A percentile compares a stretch with the other conserved stretches of the same genome.
Evolutionary conservation across 768 basidiomycete species (phyloP).

Genomic region (Tubosaeta brunneosetosa): DNA sequence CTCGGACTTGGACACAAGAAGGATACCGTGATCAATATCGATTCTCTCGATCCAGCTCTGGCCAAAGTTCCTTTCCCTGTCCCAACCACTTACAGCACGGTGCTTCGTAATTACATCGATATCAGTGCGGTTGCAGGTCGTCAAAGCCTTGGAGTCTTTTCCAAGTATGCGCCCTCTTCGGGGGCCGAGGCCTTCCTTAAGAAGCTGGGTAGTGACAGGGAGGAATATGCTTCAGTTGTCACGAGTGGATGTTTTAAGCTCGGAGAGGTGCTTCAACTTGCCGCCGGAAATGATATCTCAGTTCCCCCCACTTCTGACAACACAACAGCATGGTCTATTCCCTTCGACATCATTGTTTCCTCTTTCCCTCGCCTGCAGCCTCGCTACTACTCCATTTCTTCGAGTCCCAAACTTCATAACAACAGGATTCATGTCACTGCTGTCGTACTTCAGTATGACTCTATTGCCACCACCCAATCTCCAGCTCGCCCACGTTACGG

Average conservation of each 20-base stretch:
- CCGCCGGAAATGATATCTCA: conserved; percentile 71
- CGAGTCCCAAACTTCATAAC: conserved; percentile 90
- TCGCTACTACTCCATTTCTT: conserved; percentile 98
- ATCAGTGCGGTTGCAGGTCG: conserved; percentile 93
- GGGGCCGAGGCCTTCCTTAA: conserved; percentile 71
- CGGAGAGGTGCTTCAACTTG: conserved; percentile 88
- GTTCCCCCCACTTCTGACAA: conserved; percentile 59
- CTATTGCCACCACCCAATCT: conserved; percentile 48
- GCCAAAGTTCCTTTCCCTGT: conserved; percentile 99
- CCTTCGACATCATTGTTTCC: conserved; percentile 95
- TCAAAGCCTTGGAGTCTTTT: conserved; percentile 82
- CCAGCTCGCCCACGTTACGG: conserved; percentile 73
- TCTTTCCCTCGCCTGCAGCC: conserved; percentile 92
- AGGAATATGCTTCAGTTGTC: conserved; percentile 74
- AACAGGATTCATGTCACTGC: conserved; percentile 89
- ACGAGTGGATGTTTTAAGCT: conserved; percentile 83
- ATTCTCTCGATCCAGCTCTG: conserved; percentile 95
- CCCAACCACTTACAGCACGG: conserved; percentile 89
- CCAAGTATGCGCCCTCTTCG: conserved; percentile 83
- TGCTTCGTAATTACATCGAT: conserved; percentile 95
- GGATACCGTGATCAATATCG: conserved; percentile 83
- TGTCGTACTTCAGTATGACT: conserved; percentile 92
- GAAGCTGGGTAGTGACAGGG: conserved; percentile 81
- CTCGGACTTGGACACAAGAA: conserved; percentile 81
- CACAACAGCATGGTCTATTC: conserved; percentile 84